Evolutionary conservation across 129 eudicot genomes (phyloP), one percentile per base, ranked within the genome.

Genomic region (Flaveria ramosissima): DNA sequence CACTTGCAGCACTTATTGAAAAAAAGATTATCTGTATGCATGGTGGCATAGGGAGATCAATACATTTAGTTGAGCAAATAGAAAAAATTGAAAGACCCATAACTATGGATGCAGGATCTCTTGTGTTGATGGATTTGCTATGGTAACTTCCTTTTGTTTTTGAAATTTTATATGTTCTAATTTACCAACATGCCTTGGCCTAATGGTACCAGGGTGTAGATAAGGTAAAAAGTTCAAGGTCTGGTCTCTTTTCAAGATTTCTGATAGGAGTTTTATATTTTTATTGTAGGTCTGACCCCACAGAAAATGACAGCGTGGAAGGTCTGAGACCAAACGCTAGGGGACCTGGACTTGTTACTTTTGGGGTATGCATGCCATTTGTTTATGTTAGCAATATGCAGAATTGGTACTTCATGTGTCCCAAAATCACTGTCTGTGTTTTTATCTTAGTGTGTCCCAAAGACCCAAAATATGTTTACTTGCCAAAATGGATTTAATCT

Each of bases 91-190:
- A 94, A 86, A 86, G 99, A 62, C 99, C 99, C 57, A 94, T 94
- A 70, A 94, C 99, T 57, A 94, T 94, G 99, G 99, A 94, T 86
- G 99, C 99, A 7, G 99, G 99, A 57, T 94, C 99, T 16, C 83
- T 94, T 48, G 85, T 94, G 75, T 81, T 94, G n/a, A 94, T 94
- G 99, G 99, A 94, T 80, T 77, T 94, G 65, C 75, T 94, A 65
- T 94, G 99, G 99, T 45, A 45, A 45, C 62, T 67, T 51, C 42
- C 15, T 4, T 70, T 61, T 53, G 6, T 75, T 12, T 36, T 16
- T 62, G 11, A 5, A 30, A 3, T 15, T 70, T 16, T 14, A 10
- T 14, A 3, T 52, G 4, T 23, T 21, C 7, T 69, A 10, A 16
- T 53, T 20, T 56, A 20, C 27, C 27, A 56, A 56, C 21, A 56